Percentiles rank a stretch among this genome's conserved stretches.
Conservation (phyloP, 2,329 filamentous ascomycete species). For the Didymella exigua region DNA sequence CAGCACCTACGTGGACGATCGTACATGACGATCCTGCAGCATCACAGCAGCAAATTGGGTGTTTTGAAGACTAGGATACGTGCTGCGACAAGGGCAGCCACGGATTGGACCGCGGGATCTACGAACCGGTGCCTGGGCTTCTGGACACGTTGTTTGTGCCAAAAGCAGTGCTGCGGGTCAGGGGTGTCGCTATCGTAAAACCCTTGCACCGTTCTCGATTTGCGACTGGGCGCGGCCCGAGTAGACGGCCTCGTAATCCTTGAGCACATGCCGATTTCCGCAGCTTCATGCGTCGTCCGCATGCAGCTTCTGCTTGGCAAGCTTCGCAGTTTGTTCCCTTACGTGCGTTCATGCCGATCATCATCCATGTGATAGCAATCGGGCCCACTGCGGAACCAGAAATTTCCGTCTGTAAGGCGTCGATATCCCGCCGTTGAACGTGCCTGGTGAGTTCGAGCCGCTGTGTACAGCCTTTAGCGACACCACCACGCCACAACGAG, state of each 20-base stretch:
- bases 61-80: constrained; percentile 14
- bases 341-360: constrained; percentile 20
- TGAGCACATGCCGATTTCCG: constrained; percentile 19
- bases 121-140: constrained; percentile 46
- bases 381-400: constrained; percentile 34
- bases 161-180: constrained; percentile 36
- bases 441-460: constrained; percentile 10
- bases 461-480: constrained; percentile 22
- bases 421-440: constrained; percentile 12
- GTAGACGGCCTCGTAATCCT: constrained; percentile 33
- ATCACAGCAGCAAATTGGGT: constrained; percentile 4
- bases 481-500: constrained; percentile 20
- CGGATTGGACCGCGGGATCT: constrained; percentile 48
- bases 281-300: constrained; percentile 5
- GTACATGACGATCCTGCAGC: constrained; percentile 6
- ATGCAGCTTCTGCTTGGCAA: constrained; percentile 10
- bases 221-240: constrained; percentile 47
- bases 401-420: constrained; percentile 37
- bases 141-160: constrained; percentile 44
- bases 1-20: neutral
- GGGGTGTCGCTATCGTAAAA: constrained; percentile 22
- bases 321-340: constrained; percentile 21
- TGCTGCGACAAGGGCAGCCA: constrained; percentile 19
- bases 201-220: constrained; percentile 37
- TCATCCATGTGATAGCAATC: constrained; percentile 11